Percentiles rank a stretch among this genome's conserved stretches.
phyloP scores from a whole-genome alignment of 345 rosid genomes.

The Aegle marmelos region DNA sequence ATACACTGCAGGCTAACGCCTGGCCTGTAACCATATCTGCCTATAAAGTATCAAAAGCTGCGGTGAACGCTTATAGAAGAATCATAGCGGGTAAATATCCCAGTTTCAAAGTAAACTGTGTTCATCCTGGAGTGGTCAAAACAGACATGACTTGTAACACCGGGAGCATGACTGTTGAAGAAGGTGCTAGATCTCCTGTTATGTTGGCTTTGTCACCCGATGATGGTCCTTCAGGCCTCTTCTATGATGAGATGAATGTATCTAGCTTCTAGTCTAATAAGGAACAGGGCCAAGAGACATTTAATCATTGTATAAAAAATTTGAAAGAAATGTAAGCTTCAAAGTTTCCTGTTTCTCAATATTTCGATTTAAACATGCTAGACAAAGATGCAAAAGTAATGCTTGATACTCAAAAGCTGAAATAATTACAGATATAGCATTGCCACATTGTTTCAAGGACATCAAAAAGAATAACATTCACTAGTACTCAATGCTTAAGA shows the following conservation, averaged over 20 bases:
- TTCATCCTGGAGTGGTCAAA: conserved; percentile 11
- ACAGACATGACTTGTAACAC: conserved; percentile 5
- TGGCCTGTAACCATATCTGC: conserved; percentile 9
- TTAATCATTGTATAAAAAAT: neutral
- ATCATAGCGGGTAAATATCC: conserved; percentile 6
- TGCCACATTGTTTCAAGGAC: neutral
- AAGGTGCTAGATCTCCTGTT: conserved; percentile 20
- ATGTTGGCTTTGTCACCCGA: conserved; percentile 19
- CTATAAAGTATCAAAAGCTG: conserved; percentile 9
- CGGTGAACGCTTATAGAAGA: neutral
- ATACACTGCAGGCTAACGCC: neutral
- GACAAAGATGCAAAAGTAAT: neutral
- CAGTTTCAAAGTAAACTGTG: conserved; percentile 9
- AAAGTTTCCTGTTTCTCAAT: neutral
- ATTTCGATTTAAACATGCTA: neutral
- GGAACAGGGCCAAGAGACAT: neutral
- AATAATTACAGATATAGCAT: neutral
- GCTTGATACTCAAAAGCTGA: neutral
- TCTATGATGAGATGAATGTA: conserved; percentile 4
- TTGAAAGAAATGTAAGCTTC: neutral
- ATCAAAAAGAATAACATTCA: neutral
- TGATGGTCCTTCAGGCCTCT: conserved; percentile 4
- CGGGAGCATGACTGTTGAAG: conserved; percentile 1
- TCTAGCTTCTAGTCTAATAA: neutral
- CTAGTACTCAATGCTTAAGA: neutral